Base-by-base conservation (phyloP, 2,329 filamentous ascomycete genomes). In the Uncinocarpus reesii region DNA sequence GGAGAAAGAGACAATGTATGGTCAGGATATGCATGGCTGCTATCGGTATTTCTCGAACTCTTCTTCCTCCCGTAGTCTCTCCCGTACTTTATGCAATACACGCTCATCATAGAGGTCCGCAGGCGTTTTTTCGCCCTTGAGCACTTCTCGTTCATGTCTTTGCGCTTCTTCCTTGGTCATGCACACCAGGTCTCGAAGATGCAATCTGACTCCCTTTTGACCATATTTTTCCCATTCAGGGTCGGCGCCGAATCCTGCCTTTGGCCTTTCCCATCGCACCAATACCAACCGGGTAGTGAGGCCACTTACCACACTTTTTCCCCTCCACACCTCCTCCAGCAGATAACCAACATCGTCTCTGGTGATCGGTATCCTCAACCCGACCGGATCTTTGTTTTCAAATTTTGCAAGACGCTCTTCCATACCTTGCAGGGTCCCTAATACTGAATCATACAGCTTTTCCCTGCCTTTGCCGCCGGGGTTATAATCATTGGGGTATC, bases 131-230 rank as follows among this genome's bases (percentile, higher is more conserved):
- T 74, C 76, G 0, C 78, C 84, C 57, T 78, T 81, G 37, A 96
- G 70, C 1, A 96, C 75, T 60, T 86, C 73, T 63, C 81, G 84
- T 62, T 93, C 86, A 65, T 98, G 92, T 50, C 77, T 74, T 13
- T 74, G 69, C 2, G 84, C 86, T 66, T 95, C 89, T 52, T 95
- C 89, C 64, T 89, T 94, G 1, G 89, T 95, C 86, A 95, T 86
- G 58, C 84, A 85, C 0, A 95, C 88, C 52, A 95, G 62, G 38
- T 94, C 82, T 23, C 76, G 73, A 57, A 90, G 66, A 26, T 73
- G 66, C 3, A 96, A 57, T 2, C 74, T 76, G n/a, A 85, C 81
- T 38, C 76, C 80, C 60, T 85, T 93, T 64, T 96, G 89, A 18
- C 81, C 79, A n/a, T 81, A 62, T 41, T 65, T 58, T 42, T 65